phyloP scores from a whole-genome alignment of 176 grass and related monocot species.

The Hsuehochloa calcarea region DNA sequence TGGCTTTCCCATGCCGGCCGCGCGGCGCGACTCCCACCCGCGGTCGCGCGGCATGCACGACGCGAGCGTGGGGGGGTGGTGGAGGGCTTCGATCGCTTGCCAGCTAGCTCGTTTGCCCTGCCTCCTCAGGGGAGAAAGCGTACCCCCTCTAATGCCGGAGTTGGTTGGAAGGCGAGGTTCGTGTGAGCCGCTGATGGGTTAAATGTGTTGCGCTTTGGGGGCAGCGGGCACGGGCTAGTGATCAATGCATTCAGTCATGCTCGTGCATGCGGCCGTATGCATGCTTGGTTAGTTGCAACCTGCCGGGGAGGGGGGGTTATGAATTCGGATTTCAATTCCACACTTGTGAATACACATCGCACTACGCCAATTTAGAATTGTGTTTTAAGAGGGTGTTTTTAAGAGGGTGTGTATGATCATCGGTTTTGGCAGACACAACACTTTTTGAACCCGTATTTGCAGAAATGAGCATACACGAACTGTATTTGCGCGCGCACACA shows the following conservation, averaged over 20 bases:
- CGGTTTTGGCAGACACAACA: no score
- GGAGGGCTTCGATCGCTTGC: background rate
- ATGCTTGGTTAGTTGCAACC: background rate
- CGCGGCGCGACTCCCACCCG: background rate
- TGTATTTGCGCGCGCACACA: no score
- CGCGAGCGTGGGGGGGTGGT: background rate
- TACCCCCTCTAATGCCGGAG: background rate
- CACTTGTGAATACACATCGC: background rate
- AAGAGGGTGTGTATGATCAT: background rate
- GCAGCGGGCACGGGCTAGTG: background rate
- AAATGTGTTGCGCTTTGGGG: background rate
- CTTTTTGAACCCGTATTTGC: no score
- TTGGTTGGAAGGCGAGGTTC: constrained; percentile 15
- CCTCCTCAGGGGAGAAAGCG: background rate
- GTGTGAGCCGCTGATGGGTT: background rate
- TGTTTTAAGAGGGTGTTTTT: background rate
- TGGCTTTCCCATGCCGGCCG: background rate
- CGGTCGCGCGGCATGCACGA: background rate
- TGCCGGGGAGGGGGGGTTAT: background rate
- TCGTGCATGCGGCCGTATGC: background rate
- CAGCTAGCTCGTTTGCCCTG: background rate
- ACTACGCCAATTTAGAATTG: background rate
- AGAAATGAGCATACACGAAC: no score
- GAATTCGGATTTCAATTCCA: background rate
- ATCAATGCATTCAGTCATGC: background rate